Percentiles rank a stretch among this genome's conserved stretches.
Evolutionary conservation across 768 basidiomycete species (phyloP).

Genomic region (Tylopilus cervinicoccineus): DNA sequence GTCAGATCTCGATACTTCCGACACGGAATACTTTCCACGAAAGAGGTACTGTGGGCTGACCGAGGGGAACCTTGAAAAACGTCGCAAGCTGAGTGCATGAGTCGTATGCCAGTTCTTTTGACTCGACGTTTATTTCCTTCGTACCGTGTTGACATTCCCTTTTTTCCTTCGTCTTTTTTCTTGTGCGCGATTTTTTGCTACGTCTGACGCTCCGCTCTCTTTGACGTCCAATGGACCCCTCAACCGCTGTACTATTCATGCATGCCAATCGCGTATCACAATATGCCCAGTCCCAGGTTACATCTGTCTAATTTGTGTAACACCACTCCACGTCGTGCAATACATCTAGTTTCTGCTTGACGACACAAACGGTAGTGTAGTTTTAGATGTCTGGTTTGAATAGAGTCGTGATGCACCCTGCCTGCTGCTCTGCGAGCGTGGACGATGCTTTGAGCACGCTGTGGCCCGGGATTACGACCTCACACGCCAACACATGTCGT

Average conservation of each 20-base stretch:
- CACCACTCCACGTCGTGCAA: conserved; percentile 18
- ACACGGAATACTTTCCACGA: conserved; percentile 21
- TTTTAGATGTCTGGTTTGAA: conserved; percentile 24
- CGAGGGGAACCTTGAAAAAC: conserved; percentile 24
- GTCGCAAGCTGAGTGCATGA: conserved; percentile 27
- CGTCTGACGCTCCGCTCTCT: conserved; percentile 14
- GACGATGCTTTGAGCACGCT: conserved; percentile 15
- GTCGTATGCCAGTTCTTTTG: conserved; percentile 3
- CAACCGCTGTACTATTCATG: conserved; percentile 25
- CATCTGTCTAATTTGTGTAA: conserved; percentile 32
- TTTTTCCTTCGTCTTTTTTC: neutral
- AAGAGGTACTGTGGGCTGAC: conserved; percentile 21
- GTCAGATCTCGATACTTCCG: conserved; percentile 31
- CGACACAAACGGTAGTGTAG: conserved; percentile 25
- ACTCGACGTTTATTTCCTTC: conserved; percentile 8
- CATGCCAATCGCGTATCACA: conserved; percentile 19
- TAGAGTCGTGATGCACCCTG: conserved; percentile 7
- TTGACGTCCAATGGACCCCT: conserved; percentile 21
- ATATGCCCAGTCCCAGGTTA: conserved; percentile 23
- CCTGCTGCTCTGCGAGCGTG: conserved; percentile 11
- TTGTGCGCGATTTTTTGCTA: conserved; percentile 2
- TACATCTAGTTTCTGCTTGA: conserved; percentile 13
- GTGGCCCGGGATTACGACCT: conserved; percentile 29
- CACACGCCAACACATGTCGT: conserved; percentile 22
- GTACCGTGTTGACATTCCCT: neutral